Percentiles rank a stretch among this genome's conserved stretches.
These are phyloP conservation scores for Bolboschoenus planiculmis DNA, from an alignment of 176 grass and related monocot species.

Conservation along the genomic window DNA sequence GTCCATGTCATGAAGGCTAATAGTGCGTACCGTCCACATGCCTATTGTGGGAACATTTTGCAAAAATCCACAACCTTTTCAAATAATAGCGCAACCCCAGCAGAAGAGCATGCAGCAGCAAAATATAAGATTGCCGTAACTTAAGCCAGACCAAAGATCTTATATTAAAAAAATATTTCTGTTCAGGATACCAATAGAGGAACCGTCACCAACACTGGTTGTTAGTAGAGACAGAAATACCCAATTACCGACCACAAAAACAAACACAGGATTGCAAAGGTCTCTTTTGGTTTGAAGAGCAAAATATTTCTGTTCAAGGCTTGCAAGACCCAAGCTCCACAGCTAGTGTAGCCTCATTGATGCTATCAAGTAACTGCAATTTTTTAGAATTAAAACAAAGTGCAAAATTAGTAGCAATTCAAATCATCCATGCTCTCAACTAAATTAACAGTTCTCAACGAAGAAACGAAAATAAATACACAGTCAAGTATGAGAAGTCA, in stretches of 20 bases:
- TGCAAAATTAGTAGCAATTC: background rate
- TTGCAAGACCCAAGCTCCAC: slow-evolving; percentile 61
- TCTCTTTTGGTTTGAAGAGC: slow-evolving; percentile 56
- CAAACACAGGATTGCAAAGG: slow-evolving; percentile 61
- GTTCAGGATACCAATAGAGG: background rate
- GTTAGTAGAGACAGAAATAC: slow-evolving; percentile 25
- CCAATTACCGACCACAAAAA: slow-evolving; percentile 70
- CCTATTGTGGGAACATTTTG: slow-evolving; percentile 41
- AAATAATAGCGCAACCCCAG: slow-evolving; percentile 43
- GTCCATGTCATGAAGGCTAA: slow-evolving; percentile 62
- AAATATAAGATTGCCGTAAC: slow-evolving; percentile 46
- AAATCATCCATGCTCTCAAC: too few species aligned
- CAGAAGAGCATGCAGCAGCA: slow-evolving; percentile 47
- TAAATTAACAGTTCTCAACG: background rate
- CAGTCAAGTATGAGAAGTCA: background rate
- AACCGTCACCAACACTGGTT: background rate
- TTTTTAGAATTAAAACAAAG: background rate
- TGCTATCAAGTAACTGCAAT: slow-evolving; percentile 59
- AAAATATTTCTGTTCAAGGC: slow-evolving; percentile 54
- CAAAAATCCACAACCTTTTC: slow-evolving; percentile 49
- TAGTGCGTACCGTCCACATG: slow-evolving; percentile 36
- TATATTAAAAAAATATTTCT: background rate
- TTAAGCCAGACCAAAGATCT: slow-evolving; percentile 17
- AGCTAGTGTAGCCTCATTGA: slow-evolving; percentile 61
- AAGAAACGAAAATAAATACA: background rate